These are phyloP conservation scores for Pleurozium schreberi DNA, from an alignment of 225 moss, liverwort and hornwort genomes.

Conservation along the genomic window DNA sequence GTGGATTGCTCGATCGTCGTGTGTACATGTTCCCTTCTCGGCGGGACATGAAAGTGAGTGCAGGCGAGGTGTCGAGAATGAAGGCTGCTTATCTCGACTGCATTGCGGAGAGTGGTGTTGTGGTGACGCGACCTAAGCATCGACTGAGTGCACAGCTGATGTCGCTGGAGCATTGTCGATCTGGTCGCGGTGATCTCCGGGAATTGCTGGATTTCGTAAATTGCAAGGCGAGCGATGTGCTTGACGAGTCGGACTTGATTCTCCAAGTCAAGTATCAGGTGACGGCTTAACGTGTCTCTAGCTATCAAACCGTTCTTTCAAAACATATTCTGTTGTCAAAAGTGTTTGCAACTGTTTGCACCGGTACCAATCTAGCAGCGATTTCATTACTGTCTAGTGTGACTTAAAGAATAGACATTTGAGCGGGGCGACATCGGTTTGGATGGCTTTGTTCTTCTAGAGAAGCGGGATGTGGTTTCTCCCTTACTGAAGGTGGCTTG, in stretches of 20 bases:
- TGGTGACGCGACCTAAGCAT: conserved; percentile 23
- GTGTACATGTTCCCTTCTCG: conserved; percentile 13
- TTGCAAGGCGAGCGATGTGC: conserved; percentile 7
- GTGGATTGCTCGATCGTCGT: conserved; percentile 19
- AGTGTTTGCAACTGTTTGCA: too few species aligned
- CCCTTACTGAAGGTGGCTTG: too few species aligned
- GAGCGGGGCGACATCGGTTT: too few species aligned
- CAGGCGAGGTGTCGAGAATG: not conserved
- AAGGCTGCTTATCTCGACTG: not conserved
- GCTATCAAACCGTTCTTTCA: too few species aligned
- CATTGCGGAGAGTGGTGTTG: conserved; percentile 1
- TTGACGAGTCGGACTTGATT: conserved; percentile 33
- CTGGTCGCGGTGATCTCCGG: not conserved
- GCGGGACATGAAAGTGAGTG: conserved; percentile 1
- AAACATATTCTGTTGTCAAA: too few species aligned
- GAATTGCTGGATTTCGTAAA: not conserved
- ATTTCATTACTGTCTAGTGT: too few species aligned
- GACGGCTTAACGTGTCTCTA: too few species aligned
- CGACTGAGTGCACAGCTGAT: conserved; percentile 10
- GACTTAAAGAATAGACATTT: too few species aligned
- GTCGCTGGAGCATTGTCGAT: conserved; percentile 8
- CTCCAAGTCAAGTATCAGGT: conserved; percentile 32
- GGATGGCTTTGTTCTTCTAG: too few species aligned
- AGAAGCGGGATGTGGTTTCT: too few species aligned
- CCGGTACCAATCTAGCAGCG: too few species aligned